phyloP scores from a whole-genome alignment of 2,329 filamentous ascomycete species.

The Stachybotrys chlorohalonatus region DNA sequence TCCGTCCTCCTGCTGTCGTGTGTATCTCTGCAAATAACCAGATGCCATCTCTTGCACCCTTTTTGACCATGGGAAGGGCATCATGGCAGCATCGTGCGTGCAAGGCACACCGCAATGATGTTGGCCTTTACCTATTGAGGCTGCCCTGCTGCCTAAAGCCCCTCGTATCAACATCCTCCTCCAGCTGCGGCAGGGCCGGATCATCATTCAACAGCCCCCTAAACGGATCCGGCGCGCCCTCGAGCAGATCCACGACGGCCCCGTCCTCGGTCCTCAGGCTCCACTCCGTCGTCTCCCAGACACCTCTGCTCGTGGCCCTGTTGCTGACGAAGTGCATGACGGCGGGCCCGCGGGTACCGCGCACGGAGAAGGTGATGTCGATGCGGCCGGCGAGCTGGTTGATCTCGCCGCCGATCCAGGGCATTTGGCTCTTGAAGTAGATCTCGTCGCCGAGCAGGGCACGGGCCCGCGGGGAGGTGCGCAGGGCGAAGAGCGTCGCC shows the following conservation, averaged over 20 bases:
- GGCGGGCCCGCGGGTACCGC: slow-evolving; percentile 62
- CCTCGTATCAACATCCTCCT: slow-evolving; percentile 29
- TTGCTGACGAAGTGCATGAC: slow-evolving; percentile 74
- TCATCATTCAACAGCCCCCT: slow-evolving; percentile 33
- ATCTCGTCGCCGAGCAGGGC: slow-evolving; percentile 78
- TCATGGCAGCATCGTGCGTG: too few species aligned
- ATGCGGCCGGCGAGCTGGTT: slow-evolving; percentile 91
- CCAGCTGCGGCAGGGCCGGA: slow-evolving; percentile 7
- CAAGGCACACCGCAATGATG: too few species aligned
- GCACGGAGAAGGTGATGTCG: slow-evolving; percentile 78
- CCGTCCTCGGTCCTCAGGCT: slow-evolving; percentile 62
- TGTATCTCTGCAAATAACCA: too few species aligned
- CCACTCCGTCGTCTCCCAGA: slow-evolving; percentile 89
- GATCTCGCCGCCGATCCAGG: slow-evolving; percentile 80
- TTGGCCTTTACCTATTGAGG: slow-evolving; percentile 18
- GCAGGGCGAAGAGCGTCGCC: slow-evolving; percentile 83
- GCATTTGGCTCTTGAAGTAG: slow-evolving; percentile 69
- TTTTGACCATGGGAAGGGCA: too few species aligned
- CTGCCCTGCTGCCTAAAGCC: slow-evolving; percentile 42
- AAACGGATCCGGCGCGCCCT: slow-evolving; percentile 61
- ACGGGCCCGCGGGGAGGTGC: slow-evolving; percentile 67
- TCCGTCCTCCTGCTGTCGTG: background rate
- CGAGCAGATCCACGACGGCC: slow-evolving; percentile 60
- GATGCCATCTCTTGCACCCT: background rate
- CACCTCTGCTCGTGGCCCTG: slow-evolving; percentile 48